A percentile compares a stretch with the other conserved stretches of the same genome.
Evolutionary conservation across 768 basidiomycete species (phyloP).

Genomic region (Lactarius pseudohatsudake): DNA sequence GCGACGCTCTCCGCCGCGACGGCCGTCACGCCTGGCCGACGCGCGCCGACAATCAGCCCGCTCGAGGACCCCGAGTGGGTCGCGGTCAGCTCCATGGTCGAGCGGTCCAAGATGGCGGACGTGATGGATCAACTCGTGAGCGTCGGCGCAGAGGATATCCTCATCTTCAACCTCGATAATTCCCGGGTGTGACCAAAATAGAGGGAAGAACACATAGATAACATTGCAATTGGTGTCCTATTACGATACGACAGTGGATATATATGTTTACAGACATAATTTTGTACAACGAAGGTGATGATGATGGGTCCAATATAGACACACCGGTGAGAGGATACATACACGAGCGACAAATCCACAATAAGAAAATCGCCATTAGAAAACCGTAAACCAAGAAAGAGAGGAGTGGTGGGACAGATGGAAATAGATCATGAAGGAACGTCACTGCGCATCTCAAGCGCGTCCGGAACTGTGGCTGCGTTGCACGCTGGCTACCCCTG

Average conservation of each 20-base stretch:
- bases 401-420: constrained; percentile 11
- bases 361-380: constrained; percentile 19
- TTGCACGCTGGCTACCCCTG: background rate
- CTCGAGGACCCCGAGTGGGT: constrained; percentile 87
- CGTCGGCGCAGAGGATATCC: constrained; percentile 86
- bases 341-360: background rate
- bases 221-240: constrained; percentile 6
- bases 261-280: constrained; percentile 7
- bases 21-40: constrained; percentile 79
- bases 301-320: background rate
- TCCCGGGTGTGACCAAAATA: constrained; percentile 68
- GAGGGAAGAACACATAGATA: background rate
- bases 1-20: constrained; percentile 60
- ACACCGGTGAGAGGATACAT: constrained; percentile 11
- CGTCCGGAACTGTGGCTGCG: constrained; percentile 21
- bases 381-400: constrained; percentile 14
- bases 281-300: constrained; percentile 8
- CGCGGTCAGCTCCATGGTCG: constrained; percentile 90
- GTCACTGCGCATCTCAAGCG: background rate
- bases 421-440: background rate
- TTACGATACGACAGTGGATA: constrained; percentile 13
- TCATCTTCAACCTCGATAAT: constrained; percentile 89
- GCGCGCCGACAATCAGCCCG: constrained; percentile 84
- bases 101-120: constrained; percentile 72
- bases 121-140: constrained; percentile 87